Conservation (phyloP, 1,284 basidiomycete genomes). For the Marasmius oreades region DNA sequence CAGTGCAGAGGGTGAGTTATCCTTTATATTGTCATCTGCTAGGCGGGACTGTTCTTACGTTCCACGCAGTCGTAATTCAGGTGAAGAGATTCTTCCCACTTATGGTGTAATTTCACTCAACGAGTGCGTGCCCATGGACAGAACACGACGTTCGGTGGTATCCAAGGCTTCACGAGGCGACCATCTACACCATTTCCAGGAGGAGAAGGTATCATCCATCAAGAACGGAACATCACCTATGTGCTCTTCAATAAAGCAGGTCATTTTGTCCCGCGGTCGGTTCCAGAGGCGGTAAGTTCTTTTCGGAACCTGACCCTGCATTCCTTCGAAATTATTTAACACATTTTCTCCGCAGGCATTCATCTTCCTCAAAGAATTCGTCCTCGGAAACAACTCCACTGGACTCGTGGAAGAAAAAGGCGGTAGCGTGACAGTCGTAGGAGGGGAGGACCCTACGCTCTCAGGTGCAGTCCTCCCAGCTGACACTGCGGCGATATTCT, state of each 20-base stretch:
- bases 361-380: constrained; percentile 25
- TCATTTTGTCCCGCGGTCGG: constrained; percentile 23
- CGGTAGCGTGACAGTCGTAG: constrained; percentile 3
- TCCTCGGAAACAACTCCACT: constrained; percentile 24
- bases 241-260: constrained; percentile 38
- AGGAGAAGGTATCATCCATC: constrained; percentile 47
- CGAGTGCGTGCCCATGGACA: constrained; percentile 16
- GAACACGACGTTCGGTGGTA: constrained; percentile 52
- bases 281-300: constrained; percentile 9
- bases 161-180: constrained; percentile 44
- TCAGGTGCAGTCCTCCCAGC: constrained; percentile 11
- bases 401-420: constrained; percentile 17
- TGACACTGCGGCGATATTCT: constrained; percentile 12
- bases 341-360: constrained; percentile 16
- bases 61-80: constrained; percentile 36
- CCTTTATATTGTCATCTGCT: neutral
- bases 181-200: constrained; percentile 45
- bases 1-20: constrained; percentile 35
- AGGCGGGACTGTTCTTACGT: neutral
- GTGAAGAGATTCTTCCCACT: constrained; percentile 19
- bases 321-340: neutral
- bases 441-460: constrained; percentile 12
- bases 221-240: constrained; percentile 49
- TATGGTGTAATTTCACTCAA: neutral
- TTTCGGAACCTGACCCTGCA: no score